Base-by-base conservation (phyloP, 2,329 filamentous ascomycete species). In the Exserohilum turcica region DNA sequence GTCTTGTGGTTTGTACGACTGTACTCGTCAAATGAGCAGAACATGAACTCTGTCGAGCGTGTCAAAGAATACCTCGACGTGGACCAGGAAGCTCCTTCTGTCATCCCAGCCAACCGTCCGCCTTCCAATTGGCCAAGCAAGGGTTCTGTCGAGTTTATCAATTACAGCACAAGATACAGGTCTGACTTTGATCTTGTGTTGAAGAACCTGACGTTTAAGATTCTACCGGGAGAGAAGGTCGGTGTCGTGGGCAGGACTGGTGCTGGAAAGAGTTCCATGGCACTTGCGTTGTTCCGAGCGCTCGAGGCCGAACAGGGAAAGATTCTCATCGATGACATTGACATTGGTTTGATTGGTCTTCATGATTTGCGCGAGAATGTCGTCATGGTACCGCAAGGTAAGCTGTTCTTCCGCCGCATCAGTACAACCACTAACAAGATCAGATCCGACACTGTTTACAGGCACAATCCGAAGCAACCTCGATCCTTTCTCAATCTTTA, bases 1-100 rank as follows among this genome's bases (percentile, higher is more conserved):
- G 89, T 99, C 6, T 79, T 99, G 15, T 99, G 94, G 94, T 86
- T 97, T 49, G 92, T 99, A 27, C 88, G 94, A 40, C 82, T 97
- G 12, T 99, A 99, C 73, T 89, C 92, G 0, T 86, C 90, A 70
- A 97, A 97, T 68, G 94, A 99, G 77, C 94, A 99, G 76, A 97
- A 97, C 77, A 97, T 99, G 94, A 99, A 99, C 77, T 93, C 93
- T 2, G 92, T 97, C 43, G 94, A 99, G 77, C 90, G 94, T 68
- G 88, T 99, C 70, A 95, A 96, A 78, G 94, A 99, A 73, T 99
- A 97, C 70, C 84, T 97, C 31, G 91, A 97, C 38, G 90, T 99
- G 1, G 93, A 97, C 65, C 93, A 97, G 73, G 94, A 99, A 77
- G 92, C 94, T 1, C 80, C 84, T 0, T 82, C 90, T 1, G 80